Conservation (phyloP, 2,329 filamentous ascomycete species). For the Cladosporium colombiae region DNA sequence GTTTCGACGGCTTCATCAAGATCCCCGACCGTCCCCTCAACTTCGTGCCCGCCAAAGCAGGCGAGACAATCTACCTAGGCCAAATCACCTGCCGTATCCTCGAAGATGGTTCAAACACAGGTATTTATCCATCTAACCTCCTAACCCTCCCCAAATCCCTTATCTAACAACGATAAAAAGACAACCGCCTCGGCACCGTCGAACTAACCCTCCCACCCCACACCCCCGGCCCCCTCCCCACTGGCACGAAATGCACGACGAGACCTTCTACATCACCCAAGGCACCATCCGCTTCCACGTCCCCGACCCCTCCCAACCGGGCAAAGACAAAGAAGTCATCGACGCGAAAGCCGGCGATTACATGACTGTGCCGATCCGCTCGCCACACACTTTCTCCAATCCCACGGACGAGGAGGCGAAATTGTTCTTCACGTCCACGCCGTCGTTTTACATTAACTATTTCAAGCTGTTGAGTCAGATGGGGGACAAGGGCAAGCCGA, state of each 20-base stretch:
- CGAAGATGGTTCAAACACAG: constrained; percentile 54
- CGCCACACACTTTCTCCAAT: constrained; percentile 59
- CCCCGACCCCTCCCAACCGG: constrained; percentile 35
- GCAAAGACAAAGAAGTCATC: constrained; percentile 41
- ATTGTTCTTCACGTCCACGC: constrained; percentile 60
- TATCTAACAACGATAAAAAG: constrained; percentile 21
- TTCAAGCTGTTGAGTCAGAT: constrained; percentile 55
- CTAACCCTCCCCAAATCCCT: not conserved
- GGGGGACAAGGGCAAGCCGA: constrained; percentile 46
- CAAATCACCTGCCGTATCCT: constrained; percentile 53
- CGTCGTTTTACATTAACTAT: constrained; percentile 59
- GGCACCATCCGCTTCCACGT: constrained; percentile 56
- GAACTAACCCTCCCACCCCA: constrained; percentile 53
- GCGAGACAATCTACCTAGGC: constrained; percentile 53
- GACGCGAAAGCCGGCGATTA: constrained; percentile 57
- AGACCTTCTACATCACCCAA: constrained; percentile 57
- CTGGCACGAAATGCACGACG: constrained; percentile 62
- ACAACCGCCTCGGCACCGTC: constrained; percentile 52
- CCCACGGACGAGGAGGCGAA: constrained; percentile 55
- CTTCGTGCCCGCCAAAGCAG: constrained; percentile 50
- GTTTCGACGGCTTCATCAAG: constrained; percentile 22
- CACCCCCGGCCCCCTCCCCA: constrained; percentile 52
- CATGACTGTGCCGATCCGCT: constrained; percentile 56
- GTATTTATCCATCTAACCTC: constrained; percentile 30
- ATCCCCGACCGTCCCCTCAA: constrained; percentile 49